Conservation (phyloP, 305 asterid species). For the Fraxinus sp. region DNA sequence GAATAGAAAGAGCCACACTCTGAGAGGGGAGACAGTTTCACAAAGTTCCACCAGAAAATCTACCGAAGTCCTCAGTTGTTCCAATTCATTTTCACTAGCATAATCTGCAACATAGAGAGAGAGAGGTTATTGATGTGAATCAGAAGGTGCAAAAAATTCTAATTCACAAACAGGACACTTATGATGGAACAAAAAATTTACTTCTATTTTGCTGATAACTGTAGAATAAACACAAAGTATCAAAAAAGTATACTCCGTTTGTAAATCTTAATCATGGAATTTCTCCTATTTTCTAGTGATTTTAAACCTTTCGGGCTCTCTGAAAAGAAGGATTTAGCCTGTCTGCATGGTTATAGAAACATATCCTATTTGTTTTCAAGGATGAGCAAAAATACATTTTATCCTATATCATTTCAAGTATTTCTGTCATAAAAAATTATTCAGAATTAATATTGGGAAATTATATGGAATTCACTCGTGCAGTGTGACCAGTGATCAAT, state of each 20-base stretch:
- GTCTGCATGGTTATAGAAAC: neutral
- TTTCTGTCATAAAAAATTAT: neutral
- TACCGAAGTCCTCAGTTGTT: constrained; percentile 70
- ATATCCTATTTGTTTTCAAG: neutral
- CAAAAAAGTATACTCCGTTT: neutral
- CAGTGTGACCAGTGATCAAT: neutral
- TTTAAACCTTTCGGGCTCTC: neutral
- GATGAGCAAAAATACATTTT: neutral
- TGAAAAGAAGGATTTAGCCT: neutral
- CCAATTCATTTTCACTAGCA: constrained; percentile 49
- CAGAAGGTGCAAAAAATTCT: neutral
- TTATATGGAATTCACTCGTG: neutral
- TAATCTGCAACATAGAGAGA: constrained; percentile 37
- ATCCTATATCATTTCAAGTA: neutral
- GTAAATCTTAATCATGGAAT: neutral
- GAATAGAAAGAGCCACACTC: constrained; percentile 46
- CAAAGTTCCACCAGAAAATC: constrained; percentile 97
- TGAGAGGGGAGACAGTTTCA: constrained; percentile 48
- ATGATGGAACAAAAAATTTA: neutral
- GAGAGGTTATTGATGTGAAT: neutral
- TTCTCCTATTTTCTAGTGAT: constrained; percentile 2
- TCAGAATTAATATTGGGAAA: neutral
- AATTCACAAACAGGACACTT: neutral
- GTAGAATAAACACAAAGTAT: neutral
- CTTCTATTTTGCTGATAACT: neutral